Conservation (phyloP, 1,139 yeast species). For the Trichomonascaceae sp. region DNA sequence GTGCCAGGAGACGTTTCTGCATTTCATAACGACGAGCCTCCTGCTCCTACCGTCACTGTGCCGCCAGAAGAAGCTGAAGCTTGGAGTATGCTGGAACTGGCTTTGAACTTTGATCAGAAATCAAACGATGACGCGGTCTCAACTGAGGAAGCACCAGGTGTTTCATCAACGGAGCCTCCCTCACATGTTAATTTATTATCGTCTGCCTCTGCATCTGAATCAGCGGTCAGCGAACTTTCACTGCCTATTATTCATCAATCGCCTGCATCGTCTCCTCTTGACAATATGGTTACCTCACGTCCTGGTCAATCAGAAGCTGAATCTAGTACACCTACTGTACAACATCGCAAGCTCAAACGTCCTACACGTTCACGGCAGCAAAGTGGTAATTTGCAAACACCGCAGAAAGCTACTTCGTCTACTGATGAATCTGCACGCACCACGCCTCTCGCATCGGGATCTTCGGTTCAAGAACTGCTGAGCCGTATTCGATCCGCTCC, state of each 20-base stretch:
- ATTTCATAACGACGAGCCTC: neutral
- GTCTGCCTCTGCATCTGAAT: neutral
- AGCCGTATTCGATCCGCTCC: constrained; percentile 19
- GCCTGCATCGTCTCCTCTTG: constrained; percentile 6
- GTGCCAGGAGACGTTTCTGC: neutral
- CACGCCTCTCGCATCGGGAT: constrained; percentile 5
- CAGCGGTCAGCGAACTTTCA: neutral
- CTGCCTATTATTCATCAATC: constrained; percentile 1
- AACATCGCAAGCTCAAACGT: constrained; percentile 18
- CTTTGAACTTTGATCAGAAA: constrained; percentile 11
- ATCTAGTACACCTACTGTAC: neutral
- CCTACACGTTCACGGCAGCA: constrained; percentile 13
- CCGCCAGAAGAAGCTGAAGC: constrained; percentile 29
- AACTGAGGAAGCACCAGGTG: neutral
- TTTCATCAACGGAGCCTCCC: neutral
- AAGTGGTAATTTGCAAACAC: neutral
- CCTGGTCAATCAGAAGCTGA: neutral
- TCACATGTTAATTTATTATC: neutral
- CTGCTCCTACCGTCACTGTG: constrained; percentile 9
- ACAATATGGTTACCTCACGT: neutral
- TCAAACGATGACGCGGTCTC: neutral
- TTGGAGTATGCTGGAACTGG: constrained; percentile 31
- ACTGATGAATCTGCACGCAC: neutral
- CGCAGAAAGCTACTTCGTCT: constrained; percentile 1
- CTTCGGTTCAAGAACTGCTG: constrained; percentile 21